Percentiles rank a stretch among this genome's conserved stretches.
These are phyloP conservation scores for Fennellomyces sp. DNA, from an alignment of 371 early-diverging fungal species.

Conservation along the genomic window DNA sequence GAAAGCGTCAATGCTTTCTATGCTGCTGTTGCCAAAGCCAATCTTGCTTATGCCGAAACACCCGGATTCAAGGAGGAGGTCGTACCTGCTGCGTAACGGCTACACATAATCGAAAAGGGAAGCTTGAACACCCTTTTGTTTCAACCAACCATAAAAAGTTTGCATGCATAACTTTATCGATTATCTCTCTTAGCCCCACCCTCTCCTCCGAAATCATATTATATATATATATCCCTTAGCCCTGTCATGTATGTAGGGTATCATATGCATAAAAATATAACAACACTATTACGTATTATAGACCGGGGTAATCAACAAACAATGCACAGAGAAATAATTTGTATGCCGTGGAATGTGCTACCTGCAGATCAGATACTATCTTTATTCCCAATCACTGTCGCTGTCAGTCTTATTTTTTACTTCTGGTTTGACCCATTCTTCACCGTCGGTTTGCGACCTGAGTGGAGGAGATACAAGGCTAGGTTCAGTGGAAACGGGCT, in stretches of 20 bases:
- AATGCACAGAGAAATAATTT: too few species aligned
- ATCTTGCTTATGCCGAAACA: constrained; percentile 62
- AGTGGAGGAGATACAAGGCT: constrained; percentile 26
- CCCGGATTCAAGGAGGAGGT: constrained; percentile 25
- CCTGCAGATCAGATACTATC: too few species aligned
- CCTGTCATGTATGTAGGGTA: too few species aligned
- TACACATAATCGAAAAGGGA: background rate
- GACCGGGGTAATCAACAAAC: too few species aligned
- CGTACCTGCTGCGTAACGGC: background rate
- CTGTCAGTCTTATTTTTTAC: constrained; percentile 29
- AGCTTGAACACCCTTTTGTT: background rate
- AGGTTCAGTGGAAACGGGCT: constrained; percentile 23
- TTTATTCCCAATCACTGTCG: constrained; percentile 51
- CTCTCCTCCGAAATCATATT: background rate
- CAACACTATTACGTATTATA: too few species aligned
- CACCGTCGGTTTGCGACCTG: constrained; percentile 21
- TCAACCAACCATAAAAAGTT: too few species aligned
- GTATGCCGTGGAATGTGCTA: too few species aligned
- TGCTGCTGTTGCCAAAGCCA: constrained; percentile 49
- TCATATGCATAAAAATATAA: too few species aligned
- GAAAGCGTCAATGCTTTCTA: constrained; percentile 37
- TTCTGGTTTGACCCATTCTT: constrained; percentile 22
- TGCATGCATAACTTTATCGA: too few species aligned
- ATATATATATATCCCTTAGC: background rate
- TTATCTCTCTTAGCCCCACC: too few species aligned